A percentile compares a stretch with the other conserved stretches of the same genome.
Conservation (phyloP, 2,329 filamentous ascomycete species). For the Berkeleyomyces rouxiae region DNA sequence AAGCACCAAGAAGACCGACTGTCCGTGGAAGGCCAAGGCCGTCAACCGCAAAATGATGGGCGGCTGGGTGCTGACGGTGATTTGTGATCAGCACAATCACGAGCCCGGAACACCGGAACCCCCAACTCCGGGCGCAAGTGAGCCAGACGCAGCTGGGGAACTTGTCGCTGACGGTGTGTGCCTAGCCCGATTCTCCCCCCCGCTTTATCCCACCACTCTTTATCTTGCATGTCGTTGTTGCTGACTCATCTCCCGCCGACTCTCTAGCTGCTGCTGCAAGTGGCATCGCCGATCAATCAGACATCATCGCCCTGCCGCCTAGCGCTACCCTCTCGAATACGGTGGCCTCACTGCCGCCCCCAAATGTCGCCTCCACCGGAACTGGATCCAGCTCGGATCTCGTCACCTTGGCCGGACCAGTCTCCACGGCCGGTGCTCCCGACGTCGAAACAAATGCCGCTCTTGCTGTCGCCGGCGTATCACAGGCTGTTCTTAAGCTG, state of each 20-base stretch:
- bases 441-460: constrained; percentile 24
- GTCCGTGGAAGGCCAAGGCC: constrained; percentile 30
- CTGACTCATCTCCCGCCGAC: neutral
- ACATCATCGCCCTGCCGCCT: constrained; percentile 2
- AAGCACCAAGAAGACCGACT: constrained; percentile 30
- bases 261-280: neutral
- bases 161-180: constrained; percentile 16
- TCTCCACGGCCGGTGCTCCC: constrained; percentile 17
- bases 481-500: constrained; percentile 23
- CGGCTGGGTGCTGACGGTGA: constrained; percentile 29
- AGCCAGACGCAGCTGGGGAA: constrained; percentile 21
- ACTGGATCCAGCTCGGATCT: neutral
- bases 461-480: constrained; percentile 25
- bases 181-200: neutral
- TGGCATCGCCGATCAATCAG: constrained; percentile 4
- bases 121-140: constrained; percentile 21
- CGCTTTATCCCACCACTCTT: neutral
- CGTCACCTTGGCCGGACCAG: neutral
- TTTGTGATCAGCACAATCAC: constrained; percentile 29
- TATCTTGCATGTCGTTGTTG: neutral
- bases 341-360: neutral
- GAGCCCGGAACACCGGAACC: constrained; percentile 29
- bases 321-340: neutral
- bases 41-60: constrained; percentile 28
- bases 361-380: neutral